Base-by-base conservation (phyloP, 139 green algal genomes). In the Coelastrella sp. region DNA sequence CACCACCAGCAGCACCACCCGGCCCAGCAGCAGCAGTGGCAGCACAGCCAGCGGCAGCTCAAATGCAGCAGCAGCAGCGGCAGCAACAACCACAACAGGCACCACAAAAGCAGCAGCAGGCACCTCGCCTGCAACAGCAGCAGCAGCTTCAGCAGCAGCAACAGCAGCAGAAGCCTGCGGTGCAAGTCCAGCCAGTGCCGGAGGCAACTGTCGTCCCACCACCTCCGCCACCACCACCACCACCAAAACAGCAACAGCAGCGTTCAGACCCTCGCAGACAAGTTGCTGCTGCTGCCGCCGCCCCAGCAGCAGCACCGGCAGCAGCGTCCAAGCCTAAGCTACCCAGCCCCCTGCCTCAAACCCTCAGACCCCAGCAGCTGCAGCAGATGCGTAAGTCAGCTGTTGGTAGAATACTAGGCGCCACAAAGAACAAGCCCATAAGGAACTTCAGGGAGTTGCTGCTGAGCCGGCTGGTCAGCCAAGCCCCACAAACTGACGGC, bases 351-450 rank as follows among this genome's bases (percentile, higher is more conserved):
- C 20, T 90, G 64, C 92, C 92, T 5, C 32, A 78, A 6, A 75
- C 89, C 3, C 90, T 96, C 0, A 86, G 65, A 14, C 11, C 76
- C 5, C 16, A 85, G 32, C 79, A 93, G 87, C 75, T 92, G 56
- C 64, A 32, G 3, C 59, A 73, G 19, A 91, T 96, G 89, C 91
- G 90, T n/a, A 91, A 80, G 61, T 82, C 17, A 19, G 95, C 95
- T 10, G 75, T 97, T 57, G 80, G 83, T 81, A 93, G 95, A 77
- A 93, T 97, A 60, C 83, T 96, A 56, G 64, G 78, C 5, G 90
- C 85, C 32, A 79, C 91, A 2, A 83, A 79, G 4, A 64, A 85
- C 68, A 90, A 68, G 13, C 73, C 78, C 7, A 89, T 90, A 17
- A 76, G 80, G 4, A 79, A 92, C 64, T 85, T 89, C 22, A 82